Conservation (phyloP, 495 filamentous ascomycete species). For the Penicillium argentinense region DNA sequence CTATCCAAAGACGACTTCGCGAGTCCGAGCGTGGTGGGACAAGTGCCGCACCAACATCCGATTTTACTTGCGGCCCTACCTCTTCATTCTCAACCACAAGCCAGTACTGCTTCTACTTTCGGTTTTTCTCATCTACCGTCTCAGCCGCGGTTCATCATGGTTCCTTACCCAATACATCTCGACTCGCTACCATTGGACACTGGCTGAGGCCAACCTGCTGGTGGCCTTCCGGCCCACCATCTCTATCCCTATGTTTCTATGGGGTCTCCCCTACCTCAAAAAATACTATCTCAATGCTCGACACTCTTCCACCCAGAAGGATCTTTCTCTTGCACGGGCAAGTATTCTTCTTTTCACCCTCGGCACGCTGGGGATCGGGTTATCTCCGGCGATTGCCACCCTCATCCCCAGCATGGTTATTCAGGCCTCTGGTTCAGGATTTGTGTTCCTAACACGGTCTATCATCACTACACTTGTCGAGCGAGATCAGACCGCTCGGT, state of each 20-base stretch:
- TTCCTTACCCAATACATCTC: slow-evolving; percentile 60
- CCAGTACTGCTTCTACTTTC: slow-evolving; percentile 47
- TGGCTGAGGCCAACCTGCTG: slow-evolving; percentile 56
- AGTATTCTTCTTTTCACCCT: slow-evolving; percentile 47
- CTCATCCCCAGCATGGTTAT: slow-evolving; percentile 47
- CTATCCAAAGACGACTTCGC: slow-evolving; percentile 13
- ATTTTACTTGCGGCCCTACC: slow-evolving; percentile 35
- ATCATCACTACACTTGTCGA: slow-evolving; percentile 54
- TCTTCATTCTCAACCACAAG: slow-evolving; percentile 46
- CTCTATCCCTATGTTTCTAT: slow-evolving; percentile 51
- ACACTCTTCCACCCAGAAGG: slow-evolving; percentile 40
- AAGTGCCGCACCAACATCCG: slow-evolving; percentile 17
- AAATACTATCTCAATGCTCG: slow-evolving; percentile 13
- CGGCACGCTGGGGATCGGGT: slow-evolving; percentile 47
- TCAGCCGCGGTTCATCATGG: slow-evolving; percentile 50
- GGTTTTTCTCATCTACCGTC: slow-evolving; percentile 52
- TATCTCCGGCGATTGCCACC: slow-evolving; percentile 38
- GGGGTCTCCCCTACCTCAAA: slow-evolving; percentile 44
- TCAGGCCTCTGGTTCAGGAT: slow-evolving; percentile 49
- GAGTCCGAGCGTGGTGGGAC: slow-evolving; percentile 13
- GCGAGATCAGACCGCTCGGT: slow-evolving; percentile 52
- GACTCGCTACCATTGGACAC: slow-evolving; percentile 53
- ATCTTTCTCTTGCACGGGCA: slow-evolving; percentile 50
- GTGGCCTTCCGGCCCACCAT: slow-evolving; percentile 50
- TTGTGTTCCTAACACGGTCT: slow-evolving; percentile 47